phyloP scores from a whole-genome alignment of 2,329 filamentous ascomycete species.

The Gremmenia infestans region DNA sequence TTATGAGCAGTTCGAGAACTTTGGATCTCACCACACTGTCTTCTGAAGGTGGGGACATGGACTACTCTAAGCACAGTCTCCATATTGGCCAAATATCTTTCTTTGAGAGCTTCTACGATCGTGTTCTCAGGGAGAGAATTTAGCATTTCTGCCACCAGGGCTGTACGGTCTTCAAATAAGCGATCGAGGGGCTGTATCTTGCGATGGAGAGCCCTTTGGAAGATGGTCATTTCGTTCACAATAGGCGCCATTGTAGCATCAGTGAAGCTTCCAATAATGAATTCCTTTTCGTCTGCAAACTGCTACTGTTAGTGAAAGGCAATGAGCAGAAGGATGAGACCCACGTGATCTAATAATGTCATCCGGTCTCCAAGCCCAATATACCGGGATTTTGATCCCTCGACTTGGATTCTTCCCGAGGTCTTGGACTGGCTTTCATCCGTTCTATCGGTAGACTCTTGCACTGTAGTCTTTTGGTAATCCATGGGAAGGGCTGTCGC shows the following conservation, averaged over 20 bases:
- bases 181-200: not conserved
- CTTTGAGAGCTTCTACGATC: slow-evolving; percentile 6
- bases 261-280: not conserved
- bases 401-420: not conserved
- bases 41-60: slow-evolving; percentile 17
- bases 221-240: not conserved
- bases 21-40: slow-evolving; percentile 9
- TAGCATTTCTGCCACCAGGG: slow-evolving; percentile 14
- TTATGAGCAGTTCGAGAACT: not conserved
- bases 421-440: not conserved
- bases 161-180: slow-evolving; percentile 1
- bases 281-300: slow-evolving; percentile 3
- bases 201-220: slow-evolving; percentile 1
- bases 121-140: slow-evolving; percentile 8
- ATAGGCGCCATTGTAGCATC: not conserved
- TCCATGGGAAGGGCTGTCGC: not conserved
- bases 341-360: slow-evolving; percentile 6
- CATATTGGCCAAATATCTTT: slow-evolving; percentile 13
- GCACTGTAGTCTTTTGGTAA: not conserved
- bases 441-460: not conserved
- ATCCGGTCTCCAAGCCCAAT: slow-evolving; percentile 4
- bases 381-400: slow-evolving; percentile 2
- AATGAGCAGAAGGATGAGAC: not conserved
- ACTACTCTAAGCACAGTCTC: slow-evolving; percentile 17
- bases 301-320: not conserved